Evolutionary conservation across 805 yeast genomes (phyloP).

Genomic region (Clavispora fructus): DNA sequence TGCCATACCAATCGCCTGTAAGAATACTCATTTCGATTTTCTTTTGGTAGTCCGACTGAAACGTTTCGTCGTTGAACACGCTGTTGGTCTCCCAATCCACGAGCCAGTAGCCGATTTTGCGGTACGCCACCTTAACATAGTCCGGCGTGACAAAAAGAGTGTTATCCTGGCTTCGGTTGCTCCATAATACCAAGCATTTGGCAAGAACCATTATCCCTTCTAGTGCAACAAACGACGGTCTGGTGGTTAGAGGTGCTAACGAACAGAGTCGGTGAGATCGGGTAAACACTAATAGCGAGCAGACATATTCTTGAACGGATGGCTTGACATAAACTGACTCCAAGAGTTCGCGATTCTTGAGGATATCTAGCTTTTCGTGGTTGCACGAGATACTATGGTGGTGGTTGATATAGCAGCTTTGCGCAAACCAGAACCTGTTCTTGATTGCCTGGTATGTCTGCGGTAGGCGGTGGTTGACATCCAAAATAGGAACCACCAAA

Average conservation of each 20-base stretch:
- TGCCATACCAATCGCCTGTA: slow-evolving; percentile 41
- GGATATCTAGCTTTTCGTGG: background rate
- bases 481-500: slow-evolving; percentile 9
- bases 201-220: slow-evolving; percentile 25
- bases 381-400: background rate
- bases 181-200: slow-evolving; percentile 22
- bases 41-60: slow-evolving; percentile 11
- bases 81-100: slow-evolving; percentile 36
- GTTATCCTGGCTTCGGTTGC: background rate
- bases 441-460: slow-evolving; percentile 11
- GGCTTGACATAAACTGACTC: slow-evolving; percentile 25
- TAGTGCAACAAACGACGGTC: slow-evolving; percentile 29
- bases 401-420: background rate
- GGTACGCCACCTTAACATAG: slow-evolving; percentile 30
- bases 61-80: slow-evolving; percentile 7
- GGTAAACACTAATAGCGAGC: slow-evolving; percentile 32
- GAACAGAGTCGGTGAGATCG: slow-evolving; percentile 36
- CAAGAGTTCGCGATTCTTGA: slow-evolving; percentile 5
- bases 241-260: slow-evolving; percentile 30
- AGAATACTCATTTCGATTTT: slow-evolving; percentile 27
- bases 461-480: slow-evolving; percentile 3
- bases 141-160: slow-evolving; percentile 32
- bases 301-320: slow-evolving; percentile 31
- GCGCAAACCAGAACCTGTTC: slow-evolving; percentile 14
- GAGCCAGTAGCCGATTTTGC: slow-evolving; percentile 39